phyloP scores from a whole-genome alignment of 1,139 yeast species.

The Debaryomycetaceae sp. region DNA sequence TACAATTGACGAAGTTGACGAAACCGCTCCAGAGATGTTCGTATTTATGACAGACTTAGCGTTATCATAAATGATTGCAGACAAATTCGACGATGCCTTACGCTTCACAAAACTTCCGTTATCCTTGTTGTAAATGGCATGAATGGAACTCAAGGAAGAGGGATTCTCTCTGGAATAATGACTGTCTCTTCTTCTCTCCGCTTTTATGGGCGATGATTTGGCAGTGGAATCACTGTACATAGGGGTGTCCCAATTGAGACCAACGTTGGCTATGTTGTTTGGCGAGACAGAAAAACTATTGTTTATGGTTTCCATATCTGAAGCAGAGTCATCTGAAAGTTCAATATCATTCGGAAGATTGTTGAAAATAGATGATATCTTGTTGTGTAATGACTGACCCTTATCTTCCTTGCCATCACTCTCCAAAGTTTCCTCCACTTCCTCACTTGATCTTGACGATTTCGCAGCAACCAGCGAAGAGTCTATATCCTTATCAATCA shows the following conservation, averaged over 20 bases:
- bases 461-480: not conserved
- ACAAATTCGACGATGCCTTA: constrained; percentile 29
- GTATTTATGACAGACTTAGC: constrained; percentile 35
- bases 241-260: constrained; percentile 4
- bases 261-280: not conserved
- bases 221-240: constrained; percentile 28
- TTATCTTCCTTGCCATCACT: constrained; percentile 2
- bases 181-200: constrained; percentile 13
- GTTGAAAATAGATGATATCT: constrained; percentile 40
- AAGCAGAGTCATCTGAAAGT: constrained; percentile 46
- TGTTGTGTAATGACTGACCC: constrained; percentile 16
- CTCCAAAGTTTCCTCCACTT: not conserved
- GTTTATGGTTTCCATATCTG: constrained; percentile 37
- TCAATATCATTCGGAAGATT: constrained; percentile 50
- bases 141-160: constrained; percentile 44
- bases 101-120: constrained; percentile 16
- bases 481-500: constrained; percentile 13
- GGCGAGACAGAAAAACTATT: constrained; percentile 14
- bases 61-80: constrained; percentile 35
- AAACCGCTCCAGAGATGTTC: constrained; percentile 24
- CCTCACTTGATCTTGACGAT: not conserved
- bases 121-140: constrained; percentile 25
- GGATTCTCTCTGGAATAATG: constrained; percentile 11
- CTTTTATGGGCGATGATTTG: constrained; percentile 29
- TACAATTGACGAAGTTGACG: constrained; percentile 32